A percentile compares a stretch with the other conserved stretches of the same genome.
These are phyloP conservation scores for Gossypium australe DNA, from an alignment of 345 rosid genomes.

Conservation along the genomic window DNA sequence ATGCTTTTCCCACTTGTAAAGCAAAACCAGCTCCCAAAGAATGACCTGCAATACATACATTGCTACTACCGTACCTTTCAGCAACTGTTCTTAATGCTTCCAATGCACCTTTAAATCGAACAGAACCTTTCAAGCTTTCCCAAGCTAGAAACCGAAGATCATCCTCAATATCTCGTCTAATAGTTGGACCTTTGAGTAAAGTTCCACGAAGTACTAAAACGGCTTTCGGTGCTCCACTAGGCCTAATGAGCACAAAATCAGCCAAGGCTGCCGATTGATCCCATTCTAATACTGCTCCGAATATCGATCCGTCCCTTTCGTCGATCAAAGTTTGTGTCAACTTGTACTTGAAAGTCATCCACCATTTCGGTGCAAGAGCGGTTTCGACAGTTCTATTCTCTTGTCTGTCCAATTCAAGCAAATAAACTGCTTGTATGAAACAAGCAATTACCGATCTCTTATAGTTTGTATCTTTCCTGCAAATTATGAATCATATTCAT, in stretches of 20 bases:
- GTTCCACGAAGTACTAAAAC: constrained; percentile 82
- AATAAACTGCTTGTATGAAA: constrained; percentile 90
- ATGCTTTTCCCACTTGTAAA: constrained; percentile 87
- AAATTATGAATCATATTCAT: neutral
- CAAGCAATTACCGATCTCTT: constrained; percentile 89
- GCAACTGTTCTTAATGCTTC: constrained; percentile 61
- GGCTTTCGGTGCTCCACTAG: constrained; percentile 87
- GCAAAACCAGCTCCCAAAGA: constrained; percentile 97
- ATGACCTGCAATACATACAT: constrained; percentile 84
- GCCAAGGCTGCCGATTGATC: constrained; percentile 80
- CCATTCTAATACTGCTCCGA: constrained; percentile 91
- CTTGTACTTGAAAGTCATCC: constrained; percentile 89
- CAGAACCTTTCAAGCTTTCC: constrained; percentile 94
- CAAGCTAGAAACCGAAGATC: constrained; percentile 94
- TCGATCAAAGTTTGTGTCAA: constrained; percentile 61
- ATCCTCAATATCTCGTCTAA: constrained; percentile 76
- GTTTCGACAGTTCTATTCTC: constrained; percentile 57
- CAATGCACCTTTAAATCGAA: constrained; percentile 64
- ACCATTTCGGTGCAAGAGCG: constrained; percentile 93
- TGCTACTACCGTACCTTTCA: constrained; percentile 66
- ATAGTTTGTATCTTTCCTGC: constrained; percentile 87
- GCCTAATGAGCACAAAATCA: constrained; percentile 72
- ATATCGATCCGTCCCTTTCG: constrained; percentile 78
- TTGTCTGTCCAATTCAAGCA: constrained; percentile 89
- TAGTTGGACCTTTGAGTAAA: constrained; percentile 72